phyloP scores from a whole-genome alignment of 169 alveolate species.

The Sarcocystis neurona region DNA sequence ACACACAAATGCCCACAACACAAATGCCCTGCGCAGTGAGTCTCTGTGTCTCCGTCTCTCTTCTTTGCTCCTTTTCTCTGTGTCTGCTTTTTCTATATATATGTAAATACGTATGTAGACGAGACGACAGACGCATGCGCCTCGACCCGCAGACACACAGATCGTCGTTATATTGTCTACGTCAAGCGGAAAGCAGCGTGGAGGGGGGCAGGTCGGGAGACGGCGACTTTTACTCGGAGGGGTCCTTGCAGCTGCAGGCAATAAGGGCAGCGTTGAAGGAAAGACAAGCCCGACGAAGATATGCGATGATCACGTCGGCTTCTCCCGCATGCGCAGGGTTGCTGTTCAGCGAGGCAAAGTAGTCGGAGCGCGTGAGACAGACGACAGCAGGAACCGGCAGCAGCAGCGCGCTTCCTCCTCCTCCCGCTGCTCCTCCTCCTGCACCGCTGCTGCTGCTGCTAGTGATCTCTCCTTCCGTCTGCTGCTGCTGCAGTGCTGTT shows the following conservation, averaged over 20 bases:
- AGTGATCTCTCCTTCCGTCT: too few species aligned
- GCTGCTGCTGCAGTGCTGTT: too few species aligned
- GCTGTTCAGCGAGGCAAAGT: not conserved
- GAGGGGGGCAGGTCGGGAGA: too few species aligned
- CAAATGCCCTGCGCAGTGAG: too few species aligned
- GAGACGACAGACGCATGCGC: not conserved
- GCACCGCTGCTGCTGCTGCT: too few species aligned
- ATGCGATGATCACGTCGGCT: constrained; percentile 22
- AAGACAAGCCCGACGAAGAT: constrained; percentile 2
- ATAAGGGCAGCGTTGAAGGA: constrained; percentile 1
- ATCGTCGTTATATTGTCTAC: too few species aligned
- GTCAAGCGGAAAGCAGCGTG: too few species aligned
- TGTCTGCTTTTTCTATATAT: not conserved
- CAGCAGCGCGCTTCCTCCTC: too few species aligned
- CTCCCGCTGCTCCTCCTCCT: too few species aligned
- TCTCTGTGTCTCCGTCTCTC: not conserved
- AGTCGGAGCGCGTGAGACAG: constrained; percentile 14
- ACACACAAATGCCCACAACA: too few species aligned
- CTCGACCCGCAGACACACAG: not conserved
- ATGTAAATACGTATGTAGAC: not conserved
- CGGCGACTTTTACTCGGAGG: not conserved
- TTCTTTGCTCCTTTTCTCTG: not conserved
- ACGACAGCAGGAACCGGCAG: constrained; percentile 20
- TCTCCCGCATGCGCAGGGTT: not conserved
- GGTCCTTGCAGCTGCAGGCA: constrained; percentile 20